Percentiles rank a stretch among this genome's conserved stretches.
These are phyloP conservation scores for Coemansia sp. DNA, from an alignment of 192 early-diverging fungal species.

Conservation along the genomic window DNA sequence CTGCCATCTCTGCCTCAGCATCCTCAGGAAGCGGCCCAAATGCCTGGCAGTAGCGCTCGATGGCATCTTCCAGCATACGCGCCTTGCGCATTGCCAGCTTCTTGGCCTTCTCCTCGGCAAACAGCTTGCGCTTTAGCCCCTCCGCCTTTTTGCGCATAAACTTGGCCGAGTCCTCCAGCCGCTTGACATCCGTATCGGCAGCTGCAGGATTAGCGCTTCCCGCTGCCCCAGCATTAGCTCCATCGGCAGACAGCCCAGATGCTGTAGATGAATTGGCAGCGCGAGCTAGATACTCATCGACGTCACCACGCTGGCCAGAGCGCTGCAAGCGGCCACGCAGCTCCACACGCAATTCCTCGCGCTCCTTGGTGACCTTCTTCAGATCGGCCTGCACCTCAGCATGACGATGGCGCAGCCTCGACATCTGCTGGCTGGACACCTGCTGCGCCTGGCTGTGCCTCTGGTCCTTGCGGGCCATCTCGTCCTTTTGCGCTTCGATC, in stretches of 20 bases:
- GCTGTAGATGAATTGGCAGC: constrained; percentile 5
- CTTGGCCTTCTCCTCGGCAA: constrained; percentile 20
- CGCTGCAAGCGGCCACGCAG: constrained; percentile 55
- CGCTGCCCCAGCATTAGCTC: not conserved
- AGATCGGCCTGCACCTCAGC: constrained; percentile 64
- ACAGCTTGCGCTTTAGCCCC: constrained; percentile 36
- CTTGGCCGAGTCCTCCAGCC: constrained; percentile 34
- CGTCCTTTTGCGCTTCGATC: constrained; percentile 58
- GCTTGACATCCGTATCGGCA: constrained; percentile 29
- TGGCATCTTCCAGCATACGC: constrained; percentile 40
- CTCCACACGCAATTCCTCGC: constrained; percentile 60
- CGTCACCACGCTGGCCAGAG: constrained; percentile 44
- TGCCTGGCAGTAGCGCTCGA: constrained; percentile 33
- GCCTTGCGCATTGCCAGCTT: constrained; percentile 29
- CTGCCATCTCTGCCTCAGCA: constrained; percentile 8
- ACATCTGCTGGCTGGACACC: constrained; percentile 65
- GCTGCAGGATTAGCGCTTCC: constrained; percentile 5
- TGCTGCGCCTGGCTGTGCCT: constrained; percentile 53
- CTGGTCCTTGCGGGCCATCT: constrained; percentile 19
- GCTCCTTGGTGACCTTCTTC: constrained; percentile 51
- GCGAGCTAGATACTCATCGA: constrained; percentile 51
- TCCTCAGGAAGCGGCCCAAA: constrained; percentile 39
- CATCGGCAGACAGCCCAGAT: not conserved
- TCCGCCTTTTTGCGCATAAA: constrained; percentile 45
- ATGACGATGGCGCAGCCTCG: constrained; percentile 54